Evolutionary conservation across 352 stramenopile species (phyloP).

Genomic region (Pythium vanterpoolii): DNA sequence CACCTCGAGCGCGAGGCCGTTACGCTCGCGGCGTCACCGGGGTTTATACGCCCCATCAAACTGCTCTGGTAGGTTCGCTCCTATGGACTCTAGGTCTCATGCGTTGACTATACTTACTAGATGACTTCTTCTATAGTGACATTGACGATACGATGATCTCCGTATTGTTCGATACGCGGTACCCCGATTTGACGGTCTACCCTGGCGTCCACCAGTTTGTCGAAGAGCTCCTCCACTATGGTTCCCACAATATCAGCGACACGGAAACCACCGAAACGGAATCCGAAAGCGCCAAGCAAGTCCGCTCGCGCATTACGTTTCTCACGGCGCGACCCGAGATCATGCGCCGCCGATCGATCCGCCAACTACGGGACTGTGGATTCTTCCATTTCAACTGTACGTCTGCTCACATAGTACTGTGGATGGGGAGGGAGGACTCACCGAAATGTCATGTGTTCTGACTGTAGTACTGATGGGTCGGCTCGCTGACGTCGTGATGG

Average conservation of each 20-base stretch:
- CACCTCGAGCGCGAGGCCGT: conserved; percentile 61
- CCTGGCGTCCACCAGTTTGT: conserved; percentile 82
- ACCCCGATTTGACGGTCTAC: conserved; percentile 80
- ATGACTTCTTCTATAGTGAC: conserved; percentile 33
- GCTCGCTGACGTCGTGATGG: conserved; percentile 54
- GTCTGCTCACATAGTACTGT: conserved; percentile 7
- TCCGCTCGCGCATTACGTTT: conserved; percentile 56
- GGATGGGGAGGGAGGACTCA: background rate
- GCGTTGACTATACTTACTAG: background rate
- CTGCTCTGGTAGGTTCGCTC: conserved; percentile 52
- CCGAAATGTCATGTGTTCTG: background rate
- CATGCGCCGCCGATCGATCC: conserved; percentile 54
- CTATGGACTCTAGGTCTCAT: background rate
- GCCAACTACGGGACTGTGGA: conserved; percentile 61
- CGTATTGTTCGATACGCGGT: conserved; percentile 74
- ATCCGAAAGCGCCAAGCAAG: conserved; percentile 10
- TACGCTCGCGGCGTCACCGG: conserved; percentile 21
- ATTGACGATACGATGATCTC: conserved; percentile 83
- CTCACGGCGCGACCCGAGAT: conserved; percentile 72
- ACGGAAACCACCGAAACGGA: conserved; percentile 13
- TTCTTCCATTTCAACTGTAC: conserved; percentile 79
- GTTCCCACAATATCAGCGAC: conserved; percentile 13
- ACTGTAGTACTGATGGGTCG: conserved; percentile 65
- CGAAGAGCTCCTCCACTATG: conserved; percentile 53
- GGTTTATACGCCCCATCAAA: conserved; percentile 56